Percentiles rank a stretch among this genome's conserved stretches.
Conservation (phyloP, 352 stramenopile genomes). For the Phytophthora cactorum region DNA sequence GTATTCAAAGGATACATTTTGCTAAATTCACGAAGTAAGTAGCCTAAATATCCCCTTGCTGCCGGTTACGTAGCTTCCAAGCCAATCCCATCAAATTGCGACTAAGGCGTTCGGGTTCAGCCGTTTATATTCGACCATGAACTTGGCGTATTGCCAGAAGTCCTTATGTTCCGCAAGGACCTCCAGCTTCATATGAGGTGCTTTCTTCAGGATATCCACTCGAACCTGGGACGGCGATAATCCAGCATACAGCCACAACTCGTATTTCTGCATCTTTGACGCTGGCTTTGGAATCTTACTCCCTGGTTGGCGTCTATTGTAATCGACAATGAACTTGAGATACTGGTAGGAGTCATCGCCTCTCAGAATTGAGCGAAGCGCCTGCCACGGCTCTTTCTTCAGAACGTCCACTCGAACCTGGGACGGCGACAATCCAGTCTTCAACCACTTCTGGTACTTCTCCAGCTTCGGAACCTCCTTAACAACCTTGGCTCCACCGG, state of each 20-base stretch:
- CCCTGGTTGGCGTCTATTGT: not conserved
- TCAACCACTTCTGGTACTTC: not conserved
- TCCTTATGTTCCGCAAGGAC: too few species aligned
- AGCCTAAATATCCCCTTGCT: too few species aligned
- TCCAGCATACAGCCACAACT: not conserved
- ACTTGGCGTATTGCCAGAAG: too few species aligned
- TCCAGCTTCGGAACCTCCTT: slow-evolving; percentile 9
- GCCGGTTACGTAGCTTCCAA: too few species aligned
- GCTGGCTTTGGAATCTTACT: not conserved
- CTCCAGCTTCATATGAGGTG: too few species aligned
- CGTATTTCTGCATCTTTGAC: not conserved
- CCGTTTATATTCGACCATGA: too few species aligned
- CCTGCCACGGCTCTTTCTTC: not conserved
- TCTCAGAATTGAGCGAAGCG: not conserved
- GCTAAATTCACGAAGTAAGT: too few species aligned
- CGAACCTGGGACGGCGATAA: not conserved
- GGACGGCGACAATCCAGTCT: not conserved
- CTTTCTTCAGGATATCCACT: not conserved
- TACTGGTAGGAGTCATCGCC: not conserved
- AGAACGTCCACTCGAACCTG: not conserved
- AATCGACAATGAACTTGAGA: not conserved
- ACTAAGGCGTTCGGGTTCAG: too few species aligned
- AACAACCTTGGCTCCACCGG: slow-evolving; percentile 5
- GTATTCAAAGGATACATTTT: too few species aligned
- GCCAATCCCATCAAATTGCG: too few species aligned